phyloP scores from a whole-genome alignment of 768 basidiomycete species.

The Trichaptum fuscoviolaceum region DNA sequence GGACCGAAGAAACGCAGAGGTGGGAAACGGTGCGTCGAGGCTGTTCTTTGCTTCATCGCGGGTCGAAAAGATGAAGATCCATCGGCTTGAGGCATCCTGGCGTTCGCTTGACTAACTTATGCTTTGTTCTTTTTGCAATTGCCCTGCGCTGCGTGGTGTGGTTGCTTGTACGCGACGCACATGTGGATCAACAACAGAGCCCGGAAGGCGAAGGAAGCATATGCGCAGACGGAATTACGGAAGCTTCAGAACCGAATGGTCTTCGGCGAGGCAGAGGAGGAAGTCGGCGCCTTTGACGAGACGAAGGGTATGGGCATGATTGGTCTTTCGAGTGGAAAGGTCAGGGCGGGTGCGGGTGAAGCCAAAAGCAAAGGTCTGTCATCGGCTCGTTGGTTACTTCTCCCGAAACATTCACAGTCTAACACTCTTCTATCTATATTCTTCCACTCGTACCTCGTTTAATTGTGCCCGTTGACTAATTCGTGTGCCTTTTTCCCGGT shows the following conservation, averaged over 20 bases:
- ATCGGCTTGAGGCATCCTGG: constrained; percentile 3
- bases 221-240: constrained; percentile 92
- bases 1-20: constrained; percentile 94
- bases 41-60: background rate
- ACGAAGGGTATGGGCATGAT: constrained; percentile 99
- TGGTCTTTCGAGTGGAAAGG: constrained; percentile 79
- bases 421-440: no score
- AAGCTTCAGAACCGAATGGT: constrained; percentile 96
- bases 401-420: background rate
- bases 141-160: background rate
- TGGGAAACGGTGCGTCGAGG: constrained; percentile 71
- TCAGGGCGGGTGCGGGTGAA: constrained; percentile 83
- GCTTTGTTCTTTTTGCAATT: background rate
- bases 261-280: constrained; percentile 93
- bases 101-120: constrained; percentile 1
- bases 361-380: constrained; percentile 82
- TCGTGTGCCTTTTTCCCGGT: constrained; percentile 5
- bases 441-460: background rate
- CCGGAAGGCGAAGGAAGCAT: constrained; percentile 97
- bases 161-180: background rate
- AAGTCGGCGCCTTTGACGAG: constrained; percentile 94
- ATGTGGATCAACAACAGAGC: constrained; percentile 46
- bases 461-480: background rate
- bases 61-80: background rate
- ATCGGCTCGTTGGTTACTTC: background rate